phyloP scores from a whole-genome alignment of 2,329 filamentous ascomycete genomes.

The Nemania abortiva region DNA sequence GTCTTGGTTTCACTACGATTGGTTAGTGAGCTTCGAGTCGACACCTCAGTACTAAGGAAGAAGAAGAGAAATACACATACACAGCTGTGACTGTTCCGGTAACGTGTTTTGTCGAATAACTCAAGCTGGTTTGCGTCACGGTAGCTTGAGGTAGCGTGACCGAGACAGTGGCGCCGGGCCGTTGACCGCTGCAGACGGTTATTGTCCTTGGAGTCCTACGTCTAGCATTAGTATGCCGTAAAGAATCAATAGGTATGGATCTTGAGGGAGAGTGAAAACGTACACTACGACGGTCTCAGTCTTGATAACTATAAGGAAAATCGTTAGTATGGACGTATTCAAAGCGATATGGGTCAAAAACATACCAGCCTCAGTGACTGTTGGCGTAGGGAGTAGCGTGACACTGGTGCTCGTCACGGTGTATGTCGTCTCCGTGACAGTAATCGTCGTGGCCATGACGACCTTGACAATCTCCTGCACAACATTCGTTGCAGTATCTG shows the following conservation, averaged over 20 bases:
- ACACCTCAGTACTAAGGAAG: neutral
- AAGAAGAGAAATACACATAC: constrained; percentile 43
- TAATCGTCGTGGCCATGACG: constrained; percentile 53
- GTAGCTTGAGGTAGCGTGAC: constrained; percentile 48
- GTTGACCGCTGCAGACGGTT: constrained; percentile 50
- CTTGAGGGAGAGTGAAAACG: constrained; percentile 18
- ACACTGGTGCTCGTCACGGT: constrained; percentile 46
- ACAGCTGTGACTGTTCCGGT: constrained; percentile 53
- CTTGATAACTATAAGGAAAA: constrained; percentile 44
- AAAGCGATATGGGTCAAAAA: neutral
- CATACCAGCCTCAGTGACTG: constrained; percentile 53
- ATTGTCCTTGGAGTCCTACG: constrained; percentile 52
- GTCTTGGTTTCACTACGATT: constrained; percentile 51
- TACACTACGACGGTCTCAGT: constrained; percentile 53
- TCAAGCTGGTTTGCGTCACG: constrained; percentile 53
- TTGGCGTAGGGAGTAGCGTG: constrained; percentile 51
- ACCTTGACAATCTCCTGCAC: constrained; percentile 30
- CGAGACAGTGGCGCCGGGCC: constrained; percentile 50
- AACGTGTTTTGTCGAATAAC: constrained; percentile 53
- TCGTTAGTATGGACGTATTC: constrained; percentile 26
- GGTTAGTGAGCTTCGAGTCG: neutral
- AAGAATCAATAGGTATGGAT: neutral
- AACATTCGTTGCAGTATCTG: constrained; percentile 20
- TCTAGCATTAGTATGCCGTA: neutral
- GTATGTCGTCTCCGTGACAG: constrained; percentile 53